These are phyloP conservation scores for Aureobasidium subglaciale DNA, from an alignment of 2,329 filamentous ascomycete species.

Conservation along the genomic window DNA sequence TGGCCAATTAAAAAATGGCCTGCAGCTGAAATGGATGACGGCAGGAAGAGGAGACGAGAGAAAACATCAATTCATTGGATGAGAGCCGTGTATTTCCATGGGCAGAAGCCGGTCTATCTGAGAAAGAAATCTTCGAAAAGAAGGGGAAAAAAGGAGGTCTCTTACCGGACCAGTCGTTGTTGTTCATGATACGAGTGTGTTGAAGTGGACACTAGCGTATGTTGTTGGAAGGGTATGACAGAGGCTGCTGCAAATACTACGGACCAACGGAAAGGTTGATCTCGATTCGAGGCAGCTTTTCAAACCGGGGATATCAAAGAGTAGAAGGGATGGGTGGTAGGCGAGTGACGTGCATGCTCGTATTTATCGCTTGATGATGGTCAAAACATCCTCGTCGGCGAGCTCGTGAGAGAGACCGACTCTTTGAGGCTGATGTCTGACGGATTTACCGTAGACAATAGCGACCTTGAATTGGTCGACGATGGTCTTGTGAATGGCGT, in stretches of 20 bases:
- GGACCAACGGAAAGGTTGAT: constrained; percentile 1
- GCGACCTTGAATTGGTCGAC: constrained; percentile 92
- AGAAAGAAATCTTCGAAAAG: background rate
- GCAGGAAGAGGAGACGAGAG: background rate
- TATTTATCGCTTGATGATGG: constrained; percentile 29
- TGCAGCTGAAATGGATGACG: background rate
- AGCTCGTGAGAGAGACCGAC: constrained; percentile 88
- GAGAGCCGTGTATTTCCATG: background rate
- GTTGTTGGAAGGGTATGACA: constrained; percentile 11
- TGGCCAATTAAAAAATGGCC: constrained; percentile 9
- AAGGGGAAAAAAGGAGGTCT: background rate
- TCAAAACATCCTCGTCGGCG: constrained; percentile 81
- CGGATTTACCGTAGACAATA: constrained; percentile 93
- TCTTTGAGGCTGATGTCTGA: constrained; percentile 96
- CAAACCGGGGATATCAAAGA: constrained; percentile 3
- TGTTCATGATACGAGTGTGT: constrained; percentile 10
- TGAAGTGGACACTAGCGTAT: constrained; percentile 12
- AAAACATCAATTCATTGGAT: background rate
- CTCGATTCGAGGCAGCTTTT: constrained; percentile 14
- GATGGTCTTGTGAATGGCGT: constrained; percentile 93
- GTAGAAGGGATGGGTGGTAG: background rate
- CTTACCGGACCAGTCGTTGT: constrained; percentile 12
- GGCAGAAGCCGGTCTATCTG: constrained; percentile 12
- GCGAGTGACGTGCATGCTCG: background rate
- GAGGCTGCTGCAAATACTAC: constrained; percentile 8